A percentile compares a stretch with the other conserved stretches of the same genome.
phyloP scores from a whole-genome alignment of 202 grass and related monocot genomes.

The Schoenoplectus triqueter region DNA sequence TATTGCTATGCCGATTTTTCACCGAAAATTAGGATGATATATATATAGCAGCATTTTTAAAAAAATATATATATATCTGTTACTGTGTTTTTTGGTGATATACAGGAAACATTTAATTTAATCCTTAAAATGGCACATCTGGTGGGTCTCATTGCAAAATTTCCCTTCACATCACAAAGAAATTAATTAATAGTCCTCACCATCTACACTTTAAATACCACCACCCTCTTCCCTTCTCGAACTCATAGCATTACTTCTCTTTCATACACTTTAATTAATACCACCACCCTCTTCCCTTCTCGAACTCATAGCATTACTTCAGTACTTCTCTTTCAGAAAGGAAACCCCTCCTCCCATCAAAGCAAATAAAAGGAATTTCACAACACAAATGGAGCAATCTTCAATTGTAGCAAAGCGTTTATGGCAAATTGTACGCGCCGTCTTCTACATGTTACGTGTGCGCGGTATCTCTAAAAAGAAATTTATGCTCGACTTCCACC shows the following conservation, averaged over 20 bases:
- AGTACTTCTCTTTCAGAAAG: neutral
- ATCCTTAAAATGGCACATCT: neutral
- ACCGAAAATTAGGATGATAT: neutral
- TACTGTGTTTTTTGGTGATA: neutral
- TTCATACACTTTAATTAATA: conserved; percentile 34
- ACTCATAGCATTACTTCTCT: conserved; percentile 13
- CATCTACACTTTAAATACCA: conserved; percentile 32
- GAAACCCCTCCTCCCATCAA: conserved; percentile 8
- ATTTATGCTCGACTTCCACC: conserved; percentile 73
- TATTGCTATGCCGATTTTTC: neutral
- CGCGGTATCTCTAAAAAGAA: conserved; percentile 71
- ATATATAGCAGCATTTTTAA: neutral
- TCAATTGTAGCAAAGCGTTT: conserved; percentile 53
- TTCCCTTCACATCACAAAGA: neutral
- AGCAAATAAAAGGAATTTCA: neutral
- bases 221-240: neutral
- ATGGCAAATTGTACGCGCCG: conserved; percentile 66
- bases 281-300: conserved; percentile 1
- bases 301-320: conserved; percentile 4
- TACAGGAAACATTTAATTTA: neutral
- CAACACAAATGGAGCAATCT: conserved; percentile 51
- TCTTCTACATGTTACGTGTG: conserved; percentile 74
- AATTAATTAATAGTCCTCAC: conserved; percentile 3
- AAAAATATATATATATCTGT: too few species aligned
- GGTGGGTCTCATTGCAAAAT: conserved; percentile 4